These are phyloP conservation scores for Alternaria tenuissima DNA, from an alignment of 2,329 filamentous ascomycete species.

Conservation along the genomic window DNA sequence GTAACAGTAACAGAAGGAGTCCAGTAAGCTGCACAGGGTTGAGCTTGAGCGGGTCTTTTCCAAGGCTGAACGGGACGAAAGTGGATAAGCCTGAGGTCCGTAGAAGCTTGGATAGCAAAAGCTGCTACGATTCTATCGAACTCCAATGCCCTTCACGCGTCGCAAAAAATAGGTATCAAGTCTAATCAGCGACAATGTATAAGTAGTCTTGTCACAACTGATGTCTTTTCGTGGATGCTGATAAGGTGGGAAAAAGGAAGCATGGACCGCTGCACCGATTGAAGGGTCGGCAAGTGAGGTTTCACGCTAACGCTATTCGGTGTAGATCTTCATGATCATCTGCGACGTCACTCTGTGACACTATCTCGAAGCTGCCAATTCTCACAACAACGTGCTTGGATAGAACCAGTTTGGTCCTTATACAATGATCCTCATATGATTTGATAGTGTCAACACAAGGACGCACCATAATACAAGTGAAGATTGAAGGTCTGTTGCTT, in stretches of 20 bases:
- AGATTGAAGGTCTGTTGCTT: not conserved
- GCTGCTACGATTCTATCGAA: slow-evolving; percentile 5
- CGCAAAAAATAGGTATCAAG: not conserved
- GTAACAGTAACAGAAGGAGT: slow-evolving; percentile 1
- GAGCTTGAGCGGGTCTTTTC: slow-evolving; percentile 6
- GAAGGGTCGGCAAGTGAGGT: slow-evolving; percentile 8
- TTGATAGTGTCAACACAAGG: not conserved
- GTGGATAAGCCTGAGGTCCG: slow-evolving; percentile 12
- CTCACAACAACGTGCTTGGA: not conserved
- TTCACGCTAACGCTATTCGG: slow-evolving; percentile 27
- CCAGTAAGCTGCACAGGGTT: slow-evolving; percentile 1
- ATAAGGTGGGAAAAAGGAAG: slow-evolving; percentile 24
- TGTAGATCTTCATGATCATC: not conserved
- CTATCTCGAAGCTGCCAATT: not conserved
- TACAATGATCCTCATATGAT: not conserved
- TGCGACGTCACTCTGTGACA: slow-evolving; percentile 10
- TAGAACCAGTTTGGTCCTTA: not conserved
- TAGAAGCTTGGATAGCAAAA: slow-evolving; percentile 10
- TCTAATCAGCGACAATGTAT: not conserved
- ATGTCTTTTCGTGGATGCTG: slow-evolving; percentile 6
- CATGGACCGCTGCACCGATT: slow-evolving; percentile 8
- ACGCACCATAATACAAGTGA: not conserved
- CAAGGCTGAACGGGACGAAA: slow-evolving; percentile 1
- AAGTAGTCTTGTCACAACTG: slow-evolving; percentile 6
- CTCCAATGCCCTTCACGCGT: not conserved